Evolutionary conservation across 2,329 filamentous ascomycete species (phyloP).

Genomic region (Ceratocystis eucalypticola): DNA sequence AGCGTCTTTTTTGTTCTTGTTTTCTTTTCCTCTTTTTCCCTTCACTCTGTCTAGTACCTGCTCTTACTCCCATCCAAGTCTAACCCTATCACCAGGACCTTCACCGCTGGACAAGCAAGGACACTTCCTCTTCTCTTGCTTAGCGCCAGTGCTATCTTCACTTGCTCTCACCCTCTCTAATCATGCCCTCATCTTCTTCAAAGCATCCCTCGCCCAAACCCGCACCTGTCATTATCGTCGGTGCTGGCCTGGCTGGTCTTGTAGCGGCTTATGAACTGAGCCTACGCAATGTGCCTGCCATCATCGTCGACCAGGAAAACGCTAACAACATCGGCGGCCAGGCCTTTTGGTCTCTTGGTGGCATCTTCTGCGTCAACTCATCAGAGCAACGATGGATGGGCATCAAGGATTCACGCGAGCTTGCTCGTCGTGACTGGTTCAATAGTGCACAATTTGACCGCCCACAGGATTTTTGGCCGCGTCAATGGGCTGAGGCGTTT

Average conservation of each 20-base stretch:
- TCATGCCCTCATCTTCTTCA: not conserved
- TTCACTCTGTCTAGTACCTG: not conserved
- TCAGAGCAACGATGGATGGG: constrained; percentile 43
- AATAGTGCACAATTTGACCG: constrained; percentile 46
- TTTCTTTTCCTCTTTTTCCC: not conserved
- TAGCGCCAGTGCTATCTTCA: not conserved
- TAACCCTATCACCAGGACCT: not conserved
- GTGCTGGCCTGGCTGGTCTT: constrained; percentile 44
- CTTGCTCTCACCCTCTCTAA: not conserved
- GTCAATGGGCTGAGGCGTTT: constrained; percentile 49
- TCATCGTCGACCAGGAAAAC: constrained; percentile 47
- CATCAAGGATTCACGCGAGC: constrained; percentile 42
- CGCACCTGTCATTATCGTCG: constrained; percentile 41
- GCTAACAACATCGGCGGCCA: constrained; percentile 44
- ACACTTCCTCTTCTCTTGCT: not conserved
- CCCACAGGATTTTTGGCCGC: constrained; percentile 42
- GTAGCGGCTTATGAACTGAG: constrained; percentile 45
- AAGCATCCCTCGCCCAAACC: constrained; percentile 13
- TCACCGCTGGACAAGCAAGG: not conserved
- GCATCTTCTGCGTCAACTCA: constrained; percentile 47
- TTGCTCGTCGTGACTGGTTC: constrained; percentile 47
- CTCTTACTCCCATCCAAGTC: not conserved
- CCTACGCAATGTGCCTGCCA: constrained; percentile 34
- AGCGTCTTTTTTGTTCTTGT: not conserved
- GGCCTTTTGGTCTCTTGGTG: constrained; percentile 51